Conservation (phyloP, 148 eudicot genomes). For the Linanthus parryae region DNA sequence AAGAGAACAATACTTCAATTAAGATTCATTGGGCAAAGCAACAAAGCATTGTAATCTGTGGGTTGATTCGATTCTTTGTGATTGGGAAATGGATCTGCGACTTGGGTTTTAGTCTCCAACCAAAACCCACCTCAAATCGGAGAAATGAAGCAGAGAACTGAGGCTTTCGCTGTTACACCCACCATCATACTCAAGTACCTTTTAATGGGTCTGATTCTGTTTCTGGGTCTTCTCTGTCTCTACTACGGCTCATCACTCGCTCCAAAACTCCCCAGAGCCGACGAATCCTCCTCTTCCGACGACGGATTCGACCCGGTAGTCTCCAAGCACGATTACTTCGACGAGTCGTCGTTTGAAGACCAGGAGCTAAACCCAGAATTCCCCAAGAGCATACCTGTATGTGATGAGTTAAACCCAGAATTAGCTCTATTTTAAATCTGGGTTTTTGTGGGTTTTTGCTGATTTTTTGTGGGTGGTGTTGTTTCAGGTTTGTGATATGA, state of each 20-base stretch:
- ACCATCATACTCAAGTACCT: constrained; percentile 32
- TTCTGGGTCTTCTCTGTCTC: constrained; percentile 48
- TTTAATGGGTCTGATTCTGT: constrained; percentile 31
- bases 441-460: neutral
- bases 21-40: no score
- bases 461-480: neutral
- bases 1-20: no score
- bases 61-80: constrained; percentile 8
- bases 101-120: constrained; percentile 16
- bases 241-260: constrained; percentile 38
- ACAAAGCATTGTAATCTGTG: no score
- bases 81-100: constrained; percentile 20
- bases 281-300: no score
- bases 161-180: constrained; percentile 7
- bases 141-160: constrained; percentile 41
- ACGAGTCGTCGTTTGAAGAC: constrained; percentile 16
- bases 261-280: constrained; percentile 25
- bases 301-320: constrained; percentile 42
- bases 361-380: constrained; percentile 35
- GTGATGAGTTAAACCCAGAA: neutral
- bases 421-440: neutral
- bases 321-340: constrained; percentile 17
- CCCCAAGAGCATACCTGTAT: constrained; percentile 51
- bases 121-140: neutral
- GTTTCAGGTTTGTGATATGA: constrained; percentile 57